Conservation (phyloP, 345 rosid genomes). For the Barbarea vulgaris region DNA sequence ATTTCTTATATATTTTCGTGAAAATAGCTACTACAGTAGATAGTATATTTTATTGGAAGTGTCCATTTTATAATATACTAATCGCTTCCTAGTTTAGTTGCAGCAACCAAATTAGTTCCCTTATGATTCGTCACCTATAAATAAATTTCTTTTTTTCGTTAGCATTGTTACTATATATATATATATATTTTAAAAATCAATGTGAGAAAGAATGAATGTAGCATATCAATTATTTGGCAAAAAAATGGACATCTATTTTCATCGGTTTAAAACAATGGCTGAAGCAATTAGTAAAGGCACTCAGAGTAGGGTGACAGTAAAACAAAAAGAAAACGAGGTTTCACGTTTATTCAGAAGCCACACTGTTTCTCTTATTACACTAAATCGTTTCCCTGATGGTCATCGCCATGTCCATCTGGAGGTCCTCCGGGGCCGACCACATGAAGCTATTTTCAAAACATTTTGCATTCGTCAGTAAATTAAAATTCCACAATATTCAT, state of each 20-base stretch:
- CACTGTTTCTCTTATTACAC: slow-evolving; percentile 8
- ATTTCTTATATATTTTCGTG: too few relatives aligned
- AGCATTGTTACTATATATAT: too few relatives aligned
- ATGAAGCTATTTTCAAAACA: slow-evolving; percentile 50
- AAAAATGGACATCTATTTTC: background rate
- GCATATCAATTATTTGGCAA: slow-evolving; percentile 1
- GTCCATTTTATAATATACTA: background rate
- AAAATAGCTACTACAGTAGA: too few relatives aligned
- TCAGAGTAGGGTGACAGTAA: background rate
- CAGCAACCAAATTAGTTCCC: background rate
- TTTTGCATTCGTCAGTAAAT: background rate
- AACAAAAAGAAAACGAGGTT: background rate
- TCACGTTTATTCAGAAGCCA: slow-evolving; percentile 3
- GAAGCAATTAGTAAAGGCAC: background rate
- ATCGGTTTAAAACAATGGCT: background rate
- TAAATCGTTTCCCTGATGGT: slow-evolving; percentile 35
- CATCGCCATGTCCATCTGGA: slow-evolving; percentile 67
- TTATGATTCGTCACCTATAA: background rate
- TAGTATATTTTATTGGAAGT: too few relatives aligned
- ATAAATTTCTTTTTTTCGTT: background rate
- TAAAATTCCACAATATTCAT: background rate
- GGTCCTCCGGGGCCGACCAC: slow-evolving; percentile 85
- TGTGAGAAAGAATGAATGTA: background rate
- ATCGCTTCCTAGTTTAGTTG: background rate
- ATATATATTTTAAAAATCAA: background rate